Base-by-base conservation (phyloP, 345 rosid species). In the Populus pruinosa region DNA sequence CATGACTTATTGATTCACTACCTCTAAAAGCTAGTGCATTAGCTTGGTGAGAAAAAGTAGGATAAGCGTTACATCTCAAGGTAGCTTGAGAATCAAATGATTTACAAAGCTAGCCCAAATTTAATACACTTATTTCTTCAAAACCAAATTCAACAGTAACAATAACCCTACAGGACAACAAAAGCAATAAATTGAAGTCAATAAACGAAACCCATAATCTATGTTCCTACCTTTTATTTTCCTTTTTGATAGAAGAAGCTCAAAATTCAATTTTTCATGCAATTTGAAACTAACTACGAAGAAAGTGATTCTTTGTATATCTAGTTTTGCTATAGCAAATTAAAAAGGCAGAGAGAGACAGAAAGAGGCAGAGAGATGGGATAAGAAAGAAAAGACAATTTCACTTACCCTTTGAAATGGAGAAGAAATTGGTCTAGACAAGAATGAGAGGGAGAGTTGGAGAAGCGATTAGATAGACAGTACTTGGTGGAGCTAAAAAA, bases 1-100 rank as follows among this genome's bases (percentile, higher is more conserved):
- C 49, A 3, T 77, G 79, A 49, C 92, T 90, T 87, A 87, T 85
- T 33, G 86, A 74, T 31, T 85, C 89, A 82, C 91, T 82, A 16
- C 82, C 68, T 56, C 83, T 73, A 76, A 85, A 88, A 23, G 89
- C 44, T 21, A 90, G 44, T 35, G 81, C 80, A 71, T 74, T 77
- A 31, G 29, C 59, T 67, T 61, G 65, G 53, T 5, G n/a, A 29
- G 71, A 78, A 65, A 56, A 64, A 36, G 44, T 9, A 29, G 61
- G 62, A 68, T 74, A 67, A 50, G n/a, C 2, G 55, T 31, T 20
- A 65, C 44, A 80, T 50, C 76, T 12, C 8, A 53, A 31, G 66
- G 43, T 6, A 5, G 75, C 12, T 70, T 49, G 75, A 33, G 69
- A 50, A 44, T 62, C 71, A 38, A 56, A 29, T 9, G 25, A 9